These are phyloP conservation scores for Botrytis tulipae DNA, from an alignment of 2,329 filamentous ascomycete genomes.

Conservation along the genomic window DNA sequence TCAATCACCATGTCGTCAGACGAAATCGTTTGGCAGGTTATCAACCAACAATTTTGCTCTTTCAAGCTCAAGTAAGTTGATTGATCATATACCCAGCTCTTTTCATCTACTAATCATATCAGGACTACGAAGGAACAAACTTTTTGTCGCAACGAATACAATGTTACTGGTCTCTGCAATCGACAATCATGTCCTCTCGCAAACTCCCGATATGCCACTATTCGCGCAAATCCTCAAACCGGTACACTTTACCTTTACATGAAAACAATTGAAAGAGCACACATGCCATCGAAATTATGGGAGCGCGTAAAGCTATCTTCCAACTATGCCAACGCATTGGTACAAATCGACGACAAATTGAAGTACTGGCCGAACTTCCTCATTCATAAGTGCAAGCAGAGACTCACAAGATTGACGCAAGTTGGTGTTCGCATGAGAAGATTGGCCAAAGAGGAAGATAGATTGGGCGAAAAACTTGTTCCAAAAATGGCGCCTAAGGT, in stretches of 20 bases:
- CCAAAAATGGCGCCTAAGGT: conserved; percentile 91
- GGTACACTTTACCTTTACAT: conserved; percentile 92
- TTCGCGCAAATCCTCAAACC: conserved; percentile 77
- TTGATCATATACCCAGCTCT: conserved; percentile 10
- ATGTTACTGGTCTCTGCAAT: conserved; percentile 79
- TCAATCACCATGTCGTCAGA: conserved; percentile 71
- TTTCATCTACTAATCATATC: conserved; percentile 36
- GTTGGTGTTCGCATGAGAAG: conserved; percentile 78
- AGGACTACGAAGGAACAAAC: conserved; percentile 83
- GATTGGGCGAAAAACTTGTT: conserved; percentile 83
- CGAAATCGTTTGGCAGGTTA: conserved; percentile 96
- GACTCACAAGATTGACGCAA: conserved; percentile 87
- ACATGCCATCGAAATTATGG: conserved; percentile 90
- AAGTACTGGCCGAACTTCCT: conserved; percentile 96
- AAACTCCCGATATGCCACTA: conserved; percentile 89
- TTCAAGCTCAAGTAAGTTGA: conserved; percentile 82
- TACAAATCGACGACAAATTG: conserved; percentile 80
- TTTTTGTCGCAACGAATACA: conserved; percentile 95
- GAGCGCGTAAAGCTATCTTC: conserved; percentile 85
- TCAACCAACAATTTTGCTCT: conserved; percentile 91
- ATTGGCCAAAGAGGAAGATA: conserved; percentile 83
- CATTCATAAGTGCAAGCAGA: conserved; percentile 93
- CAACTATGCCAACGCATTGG: conserved; percentile 87
- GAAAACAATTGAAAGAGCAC: conserved; percentile 87
- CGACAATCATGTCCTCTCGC: conserved; percentile 87